A percentile compares a stretch with the other conserved stretches of the same genome.
Conservation (phyloP, 2,329 filamentous ascomycete species). For the Nothomitra cinnamomea region DNA sequence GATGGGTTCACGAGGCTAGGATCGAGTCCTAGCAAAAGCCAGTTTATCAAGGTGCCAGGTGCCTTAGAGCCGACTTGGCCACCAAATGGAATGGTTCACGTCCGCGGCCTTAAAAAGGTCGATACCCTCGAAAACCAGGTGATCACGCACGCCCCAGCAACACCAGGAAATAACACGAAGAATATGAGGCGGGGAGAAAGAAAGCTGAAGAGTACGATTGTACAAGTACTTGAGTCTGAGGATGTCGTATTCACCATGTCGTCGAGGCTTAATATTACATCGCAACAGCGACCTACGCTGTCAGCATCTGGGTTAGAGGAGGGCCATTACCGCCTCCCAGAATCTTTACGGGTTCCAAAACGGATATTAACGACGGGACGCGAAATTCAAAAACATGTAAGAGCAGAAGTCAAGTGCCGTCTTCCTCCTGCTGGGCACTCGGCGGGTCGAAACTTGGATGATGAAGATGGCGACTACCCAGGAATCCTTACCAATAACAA, state of each 20-base stretch:
- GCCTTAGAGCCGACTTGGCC: conserved; percentile 56
- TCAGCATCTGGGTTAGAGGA: background rate
- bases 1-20: background rate
- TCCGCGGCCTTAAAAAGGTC: conserved; percentile 30
- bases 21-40: background rate
- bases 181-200: conserved; percentile 22
- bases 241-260: background rate
- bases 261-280: background rate
- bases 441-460: conserved; percentile 19
- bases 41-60: conserved; percentile 22
- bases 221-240: conserved; percentile 16
- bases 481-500: conserved; percentile 19
- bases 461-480: conserved; percentile 23
- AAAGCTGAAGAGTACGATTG: conserved; percentile 24
- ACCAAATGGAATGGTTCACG: conserved; percentile 42
- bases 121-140: conserved; percentile 17
- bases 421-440: conserved; percentile 10
- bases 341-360: conserved; percentile 19
- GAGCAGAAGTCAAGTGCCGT: conserved; percentile 8
- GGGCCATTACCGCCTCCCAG: conserved; percentile 3
- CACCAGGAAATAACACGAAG: conserved; percentile 26
- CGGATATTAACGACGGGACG: conserved; percentile 20
- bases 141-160: conserved; percentile 32
- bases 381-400: conserved; percentile 24
- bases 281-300: background rate